A percentile compares a stretch with the other conserved stretches of the same genome.
Conservation (phyloP, 495 filamentous ascomycete species). For the Letharia columbiana region DNA sequence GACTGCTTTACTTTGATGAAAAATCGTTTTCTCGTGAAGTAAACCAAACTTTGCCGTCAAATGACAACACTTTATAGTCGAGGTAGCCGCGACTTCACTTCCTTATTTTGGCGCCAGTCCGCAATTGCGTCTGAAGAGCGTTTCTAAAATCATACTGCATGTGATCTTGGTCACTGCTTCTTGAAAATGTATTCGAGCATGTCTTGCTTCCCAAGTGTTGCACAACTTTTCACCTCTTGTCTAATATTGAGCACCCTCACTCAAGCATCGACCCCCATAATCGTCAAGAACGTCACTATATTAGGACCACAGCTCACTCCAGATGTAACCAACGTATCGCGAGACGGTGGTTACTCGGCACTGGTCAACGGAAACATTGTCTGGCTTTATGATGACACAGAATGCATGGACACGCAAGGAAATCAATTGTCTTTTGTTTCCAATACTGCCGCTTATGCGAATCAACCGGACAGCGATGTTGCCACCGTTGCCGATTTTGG, state of each 20-base stretch:
- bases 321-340: slow-evolving; percentile 23
- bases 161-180: background rate
- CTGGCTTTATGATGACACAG: slow-evolving; percentile 30
- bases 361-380: slow-evolving; percentile 26
- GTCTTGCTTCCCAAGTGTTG: slow-evolving; percentile 1
- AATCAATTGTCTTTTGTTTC: slow-evolving; percentile 28
- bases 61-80: background rate
- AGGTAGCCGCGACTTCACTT: slow-evolving; percentile 6
- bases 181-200: background rate
- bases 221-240: background rate
- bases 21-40: background rate
- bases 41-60: background rate
- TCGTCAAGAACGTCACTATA: slow-evolving; percentile 23
- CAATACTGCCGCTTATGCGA: slow-evolving; percentile 26
- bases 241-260: slow-evolving; percentile 6
- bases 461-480: slow-evolving; percentile 15
- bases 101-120: background rate
- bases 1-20: background rate
- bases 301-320: slow-evolving; percentile 25
- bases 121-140: background rate
- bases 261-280: slow-evolving; percentile 18
- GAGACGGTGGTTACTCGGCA: slow-evolving; percentile 27
- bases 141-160: background rate
- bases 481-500: slow-evolving; percentile 26
- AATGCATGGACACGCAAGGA: slow-evolving; percentile 24